Evolutionary conservation across 139 green algal species (phyloP).

Genomic region (Chlorella sp.): DNA sequence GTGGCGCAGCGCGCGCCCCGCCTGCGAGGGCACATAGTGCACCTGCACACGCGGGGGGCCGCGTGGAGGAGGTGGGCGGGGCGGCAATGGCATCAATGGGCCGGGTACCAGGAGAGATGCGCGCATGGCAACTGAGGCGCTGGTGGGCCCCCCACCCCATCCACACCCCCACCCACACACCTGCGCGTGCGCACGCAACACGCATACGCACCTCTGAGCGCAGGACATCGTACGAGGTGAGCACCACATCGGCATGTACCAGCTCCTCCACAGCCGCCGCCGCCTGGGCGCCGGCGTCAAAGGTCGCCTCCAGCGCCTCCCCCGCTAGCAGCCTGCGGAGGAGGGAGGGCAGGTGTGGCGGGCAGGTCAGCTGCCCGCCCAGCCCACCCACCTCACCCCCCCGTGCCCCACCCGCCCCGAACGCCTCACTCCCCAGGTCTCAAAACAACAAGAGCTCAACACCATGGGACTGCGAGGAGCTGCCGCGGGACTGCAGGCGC

Average conservation of each 20-base stretch:
- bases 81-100: no score
- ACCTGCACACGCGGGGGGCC: background rate
- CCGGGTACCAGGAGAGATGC: background rate
- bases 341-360: background rate
- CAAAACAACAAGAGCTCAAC: no score
- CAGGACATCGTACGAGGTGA: conserved; percentile 70
- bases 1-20: conserved; percentile 39
- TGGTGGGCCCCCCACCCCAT: no score
- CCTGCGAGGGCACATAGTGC: conserved; percentile 10
- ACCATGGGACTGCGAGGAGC: no score
- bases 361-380: no score
- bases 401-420: background rate
- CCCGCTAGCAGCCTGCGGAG: background rate
- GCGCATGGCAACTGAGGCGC: no score
- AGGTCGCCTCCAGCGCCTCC: conserved; percentile 19
- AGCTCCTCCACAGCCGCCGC: conserved; percentile 37
- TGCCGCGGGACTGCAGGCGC: no score
- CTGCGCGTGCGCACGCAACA: background rate
- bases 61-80: background rate
- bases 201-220: conserved; percentile 12
- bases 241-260: conserved; percentile 56
- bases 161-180: background rate
- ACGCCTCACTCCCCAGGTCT: no score
- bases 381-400: background rate
- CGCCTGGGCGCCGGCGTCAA: conserved; percentile 45